Evolutionary conservation across 345 rosid genomes (phyloP).

Genomic region (Brassica carinata): DNA sequence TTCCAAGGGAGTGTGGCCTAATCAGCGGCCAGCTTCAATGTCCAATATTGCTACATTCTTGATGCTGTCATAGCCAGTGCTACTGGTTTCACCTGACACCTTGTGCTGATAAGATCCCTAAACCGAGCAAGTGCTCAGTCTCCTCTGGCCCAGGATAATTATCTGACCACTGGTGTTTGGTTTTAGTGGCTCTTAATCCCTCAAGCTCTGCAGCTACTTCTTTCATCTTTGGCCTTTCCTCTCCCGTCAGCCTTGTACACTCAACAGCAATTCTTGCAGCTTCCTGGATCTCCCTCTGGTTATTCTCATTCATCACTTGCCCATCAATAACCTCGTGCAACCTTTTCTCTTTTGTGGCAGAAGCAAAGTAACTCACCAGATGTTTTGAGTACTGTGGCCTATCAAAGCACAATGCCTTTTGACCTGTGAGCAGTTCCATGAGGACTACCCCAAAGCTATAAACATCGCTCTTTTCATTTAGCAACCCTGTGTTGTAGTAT

Average conservation of each 20-base stretch:
- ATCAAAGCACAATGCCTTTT: not conserved
- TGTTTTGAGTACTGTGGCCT: not conserved
- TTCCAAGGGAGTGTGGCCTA: not conserved
- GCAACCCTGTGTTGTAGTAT: not conserved
- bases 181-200: not conserved
- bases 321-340: not conserved
- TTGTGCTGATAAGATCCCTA: not conserved
- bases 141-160: not conserved
- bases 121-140: not conserved
- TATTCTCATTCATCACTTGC: not conserved
- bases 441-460: not conserved
- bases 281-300: not conserved
- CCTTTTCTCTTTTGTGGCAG: not conserved
- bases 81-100: conserved; percentile 1
- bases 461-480: not conserved
- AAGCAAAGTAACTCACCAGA: not conserved
- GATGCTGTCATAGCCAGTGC: conserved; percentile 1
- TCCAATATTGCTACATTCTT: not conserved
- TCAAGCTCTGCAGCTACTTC: conserved; percentile 5
- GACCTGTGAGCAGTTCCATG: not conserved
- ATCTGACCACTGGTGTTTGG: not conserved
- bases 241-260: not conserved
- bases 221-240: not conserved
- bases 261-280: not conserved
- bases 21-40: not conserved